These are phyloP conservation scores for Pythium rishiriense DNA, from an alignment of 352 stramenopile genomes.

Conservation along the genomic window DNA sequence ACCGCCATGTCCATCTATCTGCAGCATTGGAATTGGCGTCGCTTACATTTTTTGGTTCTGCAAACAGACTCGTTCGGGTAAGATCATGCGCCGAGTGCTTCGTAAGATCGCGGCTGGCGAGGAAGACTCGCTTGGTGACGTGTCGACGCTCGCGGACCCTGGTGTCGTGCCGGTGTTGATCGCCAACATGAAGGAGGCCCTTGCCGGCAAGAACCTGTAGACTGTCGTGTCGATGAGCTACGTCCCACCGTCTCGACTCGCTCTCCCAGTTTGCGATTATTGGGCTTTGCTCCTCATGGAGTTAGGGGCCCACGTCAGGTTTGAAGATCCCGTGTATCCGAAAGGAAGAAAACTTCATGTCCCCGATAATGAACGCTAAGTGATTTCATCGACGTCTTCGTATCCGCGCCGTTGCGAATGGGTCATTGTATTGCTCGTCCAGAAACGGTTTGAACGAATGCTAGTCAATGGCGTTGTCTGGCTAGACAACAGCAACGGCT, in stretches of 20 bases:
- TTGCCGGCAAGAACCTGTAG: conserved; percentile 69
- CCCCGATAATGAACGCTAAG: background rate
- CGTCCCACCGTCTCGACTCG: background rate
- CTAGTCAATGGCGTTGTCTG: too few relatives aligned
- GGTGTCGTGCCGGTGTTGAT: conserved; percentile 94
- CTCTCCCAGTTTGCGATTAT: conserved; percentile 5
- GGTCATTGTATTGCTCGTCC: too few relatives aligned
- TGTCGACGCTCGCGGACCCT: conserved; percentile 96
- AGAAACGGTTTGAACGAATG: too few relatives aligned
- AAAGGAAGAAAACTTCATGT: conserved; percentile 2
- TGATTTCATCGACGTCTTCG: background rate
- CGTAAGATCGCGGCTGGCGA: conserved; percentile 97
- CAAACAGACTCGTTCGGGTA: conserved; percentile 92
- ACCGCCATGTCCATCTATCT: background rate
- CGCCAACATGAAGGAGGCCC: conserved; percentile 76
- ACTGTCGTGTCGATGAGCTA: background rate
- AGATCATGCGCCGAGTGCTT: conserved; percentile 99
- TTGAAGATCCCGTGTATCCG: conserved; percentile 4
- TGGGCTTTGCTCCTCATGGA: background rate
- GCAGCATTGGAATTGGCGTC: background rate
- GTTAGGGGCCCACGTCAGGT: too few relatives aligned
- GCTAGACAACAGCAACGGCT: too few relatives aligned
- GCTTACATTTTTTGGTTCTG: conserved; percentile 1
- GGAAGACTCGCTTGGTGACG: conserved; percentile 94
- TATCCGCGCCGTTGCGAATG: too few relatives aligned